Evolutionary conservation across 2,329 filamentous ascomycete species (phyloP).

Genomic region (Penicillium thymicola): DNA sequence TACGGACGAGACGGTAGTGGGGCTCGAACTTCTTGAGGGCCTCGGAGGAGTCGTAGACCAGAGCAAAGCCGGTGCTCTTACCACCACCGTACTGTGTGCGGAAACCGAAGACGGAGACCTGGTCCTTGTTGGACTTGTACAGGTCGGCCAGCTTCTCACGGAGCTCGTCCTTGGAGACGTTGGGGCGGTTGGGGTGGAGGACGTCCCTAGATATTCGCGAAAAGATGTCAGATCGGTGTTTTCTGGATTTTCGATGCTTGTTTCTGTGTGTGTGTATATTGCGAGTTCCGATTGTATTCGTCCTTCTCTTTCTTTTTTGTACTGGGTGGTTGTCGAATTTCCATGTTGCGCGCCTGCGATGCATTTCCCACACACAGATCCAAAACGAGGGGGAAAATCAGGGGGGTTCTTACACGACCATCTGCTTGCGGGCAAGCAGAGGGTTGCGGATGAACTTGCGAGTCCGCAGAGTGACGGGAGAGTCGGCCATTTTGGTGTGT

Average conservation of each 20-base stretch:
- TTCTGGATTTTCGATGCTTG: neutral
- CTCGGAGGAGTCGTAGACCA: slow-evolving; percentile 97
- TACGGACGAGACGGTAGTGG: slow-evolving; percentile 91
- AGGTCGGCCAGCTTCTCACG: slow-evolving; percentile 88
- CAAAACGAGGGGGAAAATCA: slow-evolving; percentile 13
- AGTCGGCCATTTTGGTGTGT: slow-evolving; percentile 73
- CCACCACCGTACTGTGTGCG: slow-evolving; percentile 98
- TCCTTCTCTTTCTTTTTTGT: neutral
- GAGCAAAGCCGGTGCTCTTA: slow-evolving; percentile 98
- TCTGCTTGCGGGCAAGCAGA: slow-evolving; percentile 97
- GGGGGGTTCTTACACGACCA: slow-evolving; percentile 83
- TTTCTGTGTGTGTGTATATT: slow-evolving; percentile 6
- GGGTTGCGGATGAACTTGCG: slow-evolving; percentile 99
- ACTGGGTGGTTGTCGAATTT: slow-evolving; percentile 6
- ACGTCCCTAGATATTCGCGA: slow-evolving; percentile 68
- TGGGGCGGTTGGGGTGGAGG: slow-evolving; percentile 96
- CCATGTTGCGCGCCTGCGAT: slow-evolving; percentile 9
- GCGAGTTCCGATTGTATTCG: slow-evolving; percentile 4
- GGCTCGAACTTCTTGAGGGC: slow-evolving; percentile 99
- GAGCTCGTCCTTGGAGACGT: slow-evolving; percentile 99
- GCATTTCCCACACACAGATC: slow-evolving; percentile 14
- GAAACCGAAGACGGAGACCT: slow-evolving; percentile 97
- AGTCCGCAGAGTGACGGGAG: slow-evolving; percentile 80
- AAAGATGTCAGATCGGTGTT: slow-evolving; percentile 23
- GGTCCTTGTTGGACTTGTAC: slow-evolving; percentile 98